Evolutionary conservation across 2,329 filamentous ascomycete species (phyloP).

Genomic region (Aspergillus luchuensis): DNA sequence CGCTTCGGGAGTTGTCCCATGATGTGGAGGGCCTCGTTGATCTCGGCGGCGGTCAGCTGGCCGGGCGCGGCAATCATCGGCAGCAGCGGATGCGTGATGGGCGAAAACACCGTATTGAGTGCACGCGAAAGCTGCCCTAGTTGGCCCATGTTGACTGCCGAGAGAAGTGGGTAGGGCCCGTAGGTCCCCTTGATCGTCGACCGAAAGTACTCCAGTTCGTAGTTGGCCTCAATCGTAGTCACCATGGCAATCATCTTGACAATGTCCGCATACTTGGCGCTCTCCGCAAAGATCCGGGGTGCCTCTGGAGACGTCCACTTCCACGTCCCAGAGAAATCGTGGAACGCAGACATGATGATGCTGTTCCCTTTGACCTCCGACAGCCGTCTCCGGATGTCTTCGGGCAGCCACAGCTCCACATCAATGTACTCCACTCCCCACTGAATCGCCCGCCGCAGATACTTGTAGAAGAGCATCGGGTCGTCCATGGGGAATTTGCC

Average conservation of each 20-base stretch:
- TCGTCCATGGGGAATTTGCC: slow-evolving; percentile 83
- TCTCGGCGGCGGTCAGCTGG: slow-evolving; percentile 81
- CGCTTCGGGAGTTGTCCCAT: slow-evolving; percentile 80
- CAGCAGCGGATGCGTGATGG: slow-evolving; percentile 81
- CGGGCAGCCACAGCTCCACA: slow-evolving; percentile 83
- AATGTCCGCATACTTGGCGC: slow-evolving; percentile 75
- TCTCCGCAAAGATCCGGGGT: slow-evolving; percentile 70
- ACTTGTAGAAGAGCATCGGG: slow-evolving; percentile 72
- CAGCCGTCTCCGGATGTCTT: slow-evolving; percentile 68
- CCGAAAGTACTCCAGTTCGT: slow-evolving; percentile 86
- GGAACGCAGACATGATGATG: slow-evolving; percentile 88
- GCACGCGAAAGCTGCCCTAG: slow-evolving; percentile 82
- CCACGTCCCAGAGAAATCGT: slow-evolving; percentile 83
- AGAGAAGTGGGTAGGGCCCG: slow-evolving; percentile 69
- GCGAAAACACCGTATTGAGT: slow-evolving; percentile 82
- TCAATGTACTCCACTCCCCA: slow-evolving; percentile 92
- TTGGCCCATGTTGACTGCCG: slow-evolving; percentile 84
- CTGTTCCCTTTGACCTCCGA: slow-evolving; percentile 73
- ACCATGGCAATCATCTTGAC: slow-evolving; percentile 90
- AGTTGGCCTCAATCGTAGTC: slow-evolving; percentile 80
- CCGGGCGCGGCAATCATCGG: slow-evolving; percentile 84
- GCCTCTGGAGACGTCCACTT: slow-evolving; percentile 78
- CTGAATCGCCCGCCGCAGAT: slow-evolving; percentile 80
- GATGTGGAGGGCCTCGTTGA: slow-evolving; percentile 75
- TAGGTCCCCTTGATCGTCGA: slow-evolving; percentile 71